These are phyloP conservation scores for Talaromyces marneffei DNA, from an alignment of 2,329 filamentous ascomycete species.

Conservation along the genomic window DNA sequence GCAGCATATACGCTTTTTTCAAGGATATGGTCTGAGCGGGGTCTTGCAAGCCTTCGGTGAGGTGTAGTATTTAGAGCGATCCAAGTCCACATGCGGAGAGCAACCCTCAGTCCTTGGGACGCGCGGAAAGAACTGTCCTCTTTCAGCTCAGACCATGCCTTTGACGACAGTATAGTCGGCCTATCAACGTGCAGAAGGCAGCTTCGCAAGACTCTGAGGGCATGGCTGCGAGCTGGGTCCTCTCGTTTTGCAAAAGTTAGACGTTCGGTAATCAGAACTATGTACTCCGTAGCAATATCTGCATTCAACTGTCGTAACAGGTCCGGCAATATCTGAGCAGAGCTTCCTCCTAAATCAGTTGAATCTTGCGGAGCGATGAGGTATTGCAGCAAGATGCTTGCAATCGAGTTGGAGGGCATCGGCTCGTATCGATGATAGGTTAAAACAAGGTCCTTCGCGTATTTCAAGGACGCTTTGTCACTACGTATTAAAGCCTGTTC, in stretches of 20 bases:
- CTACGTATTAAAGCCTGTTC: slow-evolving; percentile 18
- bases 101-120: slow-evolving; percentile 17
- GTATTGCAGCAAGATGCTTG: slow-evolving; percentile 22
- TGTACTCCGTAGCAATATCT: slow-evolving; percentile 22
- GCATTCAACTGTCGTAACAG: slow-evolving; percentile 21
- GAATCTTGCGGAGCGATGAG: neutral
- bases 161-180: slow-evolving; percentile 20
- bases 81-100: slow-evolving; percentile 31
- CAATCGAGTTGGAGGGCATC: slow-evolving; percentile 18
- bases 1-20: slow-evolving; percentile 19
- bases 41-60: slow-evolving; percentile 20
- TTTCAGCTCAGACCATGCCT: slow-evolving; percentile 23
- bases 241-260: slow-evolving; percentile 22
- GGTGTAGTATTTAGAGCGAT: slow-evolving; percentile 23
- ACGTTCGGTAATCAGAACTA: slow-evolving; percentile 30
- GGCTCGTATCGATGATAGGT: slow-evolving; percentile 20
- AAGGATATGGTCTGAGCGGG: neutral
- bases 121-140: neutral
- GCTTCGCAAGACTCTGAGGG: slow-evolving; percentile 29
- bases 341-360: neutral
- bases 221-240: slow-evolving; percentile 5
- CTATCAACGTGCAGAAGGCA: slow-evolving; percentile 21
- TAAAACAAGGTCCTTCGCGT: slow-evolving; percentile 29
- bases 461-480: slow-evolving; percentile 17
- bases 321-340: neutral